Evolutionary conservation across 352 stramenopile genomes (phyloP), one percentile per base, ranked within the genome.

Genomic region (Phytophthora citrophthora): DNA sequence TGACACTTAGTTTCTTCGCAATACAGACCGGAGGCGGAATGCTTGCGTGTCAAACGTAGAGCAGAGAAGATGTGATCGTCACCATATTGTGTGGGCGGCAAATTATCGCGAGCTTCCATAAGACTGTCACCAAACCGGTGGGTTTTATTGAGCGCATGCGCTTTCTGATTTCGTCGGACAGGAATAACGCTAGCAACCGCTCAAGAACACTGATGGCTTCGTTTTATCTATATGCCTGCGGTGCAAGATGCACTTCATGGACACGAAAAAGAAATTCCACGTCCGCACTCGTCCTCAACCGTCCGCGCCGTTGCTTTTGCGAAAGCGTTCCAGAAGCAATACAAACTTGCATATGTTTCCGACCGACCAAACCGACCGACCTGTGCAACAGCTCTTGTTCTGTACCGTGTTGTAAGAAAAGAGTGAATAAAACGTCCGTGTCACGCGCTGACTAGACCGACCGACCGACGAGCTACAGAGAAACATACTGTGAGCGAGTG

Each of bases 281-380:
- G 32, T 43, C 26, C 26, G 32, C 12, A 2, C 12, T 18, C 15
- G 34, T 41, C 29, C 29, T 32, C 27, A 9, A 2, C 26, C 26
- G 26, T 29, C 26, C 26, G n/a, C n/a, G n/a, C 24, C 20, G 8
- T 23, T 31, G 18, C 20, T 20, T 20, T 38, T 23, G n/a, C 34
- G 26, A 51, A 11, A 58, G 24, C 24, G 24, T n/a, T n/a, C n/a
- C n/a, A 16, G 50, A 11, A 29, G 6, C 13, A 59, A n/a, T 69
- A 64, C 53, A 60, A 50, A 61, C 1, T 13, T 13, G 11, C 31
- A 55, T 45, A 66, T 54, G 6, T 20, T 54, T 61, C 20, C 55
- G 26, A 11, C 62, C 62, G 49, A 64, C 64, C 57, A 62, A 47
- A 38, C 12, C 52, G 64, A 63, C 57, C 64, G 54, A 38, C 57